Base-by-base conservation (phyloP, 73 alveolate species). In the Paraurostyla sp. region DNA sequence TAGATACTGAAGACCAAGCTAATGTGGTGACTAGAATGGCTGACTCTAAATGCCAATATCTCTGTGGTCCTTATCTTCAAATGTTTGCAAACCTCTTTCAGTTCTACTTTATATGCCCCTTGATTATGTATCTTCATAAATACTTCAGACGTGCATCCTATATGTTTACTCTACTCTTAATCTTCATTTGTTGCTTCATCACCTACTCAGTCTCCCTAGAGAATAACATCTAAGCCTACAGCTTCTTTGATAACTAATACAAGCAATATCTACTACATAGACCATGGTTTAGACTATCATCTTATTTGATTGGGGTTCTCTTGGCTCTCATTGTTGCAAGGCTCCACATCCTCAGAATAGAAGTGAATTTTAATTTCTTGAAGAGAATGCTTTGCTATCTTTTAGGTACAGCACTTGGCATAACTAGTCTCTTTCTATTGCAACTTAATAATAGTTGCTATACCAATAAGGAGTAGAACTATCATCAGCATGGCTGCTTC, bases 271-370 rank as follows among this genome's bases (percentile, higher is more conserved):
- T 65, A 1, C 38, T 13, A 36, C 6, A 38, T 65, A 65, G 82
- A 65, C 58, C 58, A 38, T 65, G 82, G 82, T 65, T 65, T 65
- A 65, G 82, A 65, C 25, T 36, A 11, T 40, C 82, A 1, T 65
- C 82, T 15, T 65, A 38, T 65, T 38, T 36, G 82, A 65, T 58
- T 6, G 82, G 82, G 1, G 82, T 65, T 6, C 46, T 65, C 6
- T 6, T 65, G 4, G 82, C 50, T 18, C 32, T 65, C 36, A 65
- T 65, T 7, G 58, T 65, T 4, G 82, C 60, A 3, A 33, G 82
- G 16, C 4, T 65, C 2, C 82, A 65, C 38, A 65, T 65, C 11
- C 16, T 65, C 7, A 65, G 41, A 22, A 65, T 40, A 7, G 42
- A 65, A 11, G 58, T 65, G 32, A 4, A 9, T 16, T 33, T 33